Conservation (phyloP, 768 basidiomycete genomes). For the Pleurotus ostreatus region DNA sequence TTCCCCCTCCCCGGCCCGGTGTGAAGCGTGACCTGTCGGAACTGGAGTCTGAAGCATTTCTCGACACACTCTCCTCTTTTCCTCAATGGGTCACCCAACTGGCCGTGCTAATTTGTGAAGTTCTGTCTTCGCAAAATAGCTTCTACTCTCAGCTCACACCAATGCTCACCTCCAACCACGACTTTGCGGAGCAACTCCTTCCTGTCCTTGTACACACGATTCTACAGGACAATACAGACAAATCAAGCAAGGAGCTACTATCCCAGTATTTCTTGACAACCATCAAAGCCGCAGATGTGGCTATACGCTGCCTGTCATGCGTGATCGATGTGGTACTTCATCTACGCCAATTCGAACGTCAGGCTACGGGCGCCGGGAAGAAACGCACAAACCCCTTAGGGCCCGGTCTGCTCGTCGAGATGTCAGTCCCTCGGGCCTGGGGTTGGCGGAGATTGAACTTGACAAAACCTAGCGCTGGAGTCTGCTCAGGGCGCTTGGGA, state of each 20-base stretch:
- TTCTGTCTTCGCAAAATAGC: constrained; percentile 45
- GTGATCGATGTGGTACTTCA: constrained; percentile 79
- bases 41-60: constrained; percentile 26
- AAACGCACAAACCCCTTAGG: constrained; percentile 31
- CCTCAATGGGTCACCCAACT: constrained; percentile 58
- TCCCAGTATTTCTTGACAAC: constrained; percentile 59
- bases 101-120: constrained; percentile 52
- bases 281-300: constrained; percentile 35
- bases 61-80: constrained; percentile 47
- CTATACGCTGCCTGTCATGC: constrained; percentile 43
- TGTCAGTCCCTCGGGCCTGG: too few species aligned
- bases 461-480: too few species aligned
- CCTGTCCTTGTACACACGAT: constrained; percentile 74
- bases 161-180: constrained; percentile 49
- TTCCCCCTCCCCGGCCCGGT: constrained; percentile 33
- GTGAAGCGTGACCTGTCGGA: constrained; percentile 31
- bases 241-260: constrained; percentile 24
- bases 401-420: too few species aligned
- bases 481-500: too few species aligned
- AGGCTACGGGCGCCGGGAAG: constrained; percentile 12
- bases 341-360: constrained; percentile 63
- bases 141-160: constrained; percentile 70
- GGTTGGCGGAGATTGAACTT: too few species aligned
- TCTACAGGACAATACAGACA: constrained; percentile 34
- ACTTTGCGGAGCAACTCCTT: constrained; percentile 63